Conservation (phyloP, 495 filamentous ascomycete genomes). For the Penicillium herquei region DNA sequence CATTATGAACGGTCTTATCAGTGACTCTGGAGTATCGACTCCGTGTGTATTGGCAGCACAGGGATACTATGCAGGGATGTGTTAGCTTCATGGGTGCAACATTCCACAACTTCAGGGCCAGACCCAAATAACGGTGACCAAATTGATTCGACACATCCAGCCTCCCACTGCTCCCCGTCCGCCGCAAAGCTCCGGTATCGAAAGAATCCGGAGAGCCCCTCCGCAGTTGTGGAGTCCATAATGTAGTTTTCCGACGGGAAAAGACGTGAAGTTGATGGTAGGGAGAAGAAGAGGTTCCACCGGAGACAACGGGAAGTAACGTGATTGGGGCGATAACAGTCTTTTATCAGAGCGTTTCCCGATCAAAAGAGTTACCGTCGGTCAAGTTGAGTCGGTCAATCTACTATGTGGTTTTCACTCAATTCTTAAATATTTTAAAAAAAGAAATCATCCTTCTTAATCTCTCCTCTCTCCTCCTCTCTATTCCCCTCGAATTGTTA, state of each 20-base stretch:
- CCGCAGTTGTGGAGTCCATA: slow-evolving; percentile 1
- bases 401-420: background rate
- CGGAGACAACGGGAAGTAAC: background rate
- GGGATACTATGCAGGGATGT: no score
- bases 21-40: no score
- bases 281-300: background rate
- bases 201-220: slow-evolving; percentile 1
- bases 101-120: no score
- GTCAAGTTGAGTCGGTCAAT: slow-evolving; percentile 3
- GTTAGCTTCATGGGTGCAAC: no score
- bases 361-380: slow-evolving; percentile 6
- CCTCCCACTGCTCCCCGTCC: background rate
- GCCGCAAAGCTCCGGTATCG: slow-evolving; percentile 2
- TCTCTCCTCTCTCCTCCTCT: background rate
- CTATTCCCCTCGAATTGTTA: background rate
- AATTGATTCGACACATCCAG: background rate
- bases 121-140: background rate
- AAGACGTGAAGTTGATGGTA: background rate
- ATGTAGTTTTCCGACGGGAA: slow-evolving; percentile 19
- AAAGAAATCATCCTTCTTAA: background rate
- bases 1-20: no score
- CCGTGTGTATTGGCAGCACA: no score
- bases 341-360: slow-evolving; percentile 5
- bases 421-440: background rate
- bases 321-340: slow-evolving; percentile 6